These are phyloP conservation scores for Closterium sp. DNA, from an alignment of 139 green algal species.

Conservation along the genomic window DNA sequence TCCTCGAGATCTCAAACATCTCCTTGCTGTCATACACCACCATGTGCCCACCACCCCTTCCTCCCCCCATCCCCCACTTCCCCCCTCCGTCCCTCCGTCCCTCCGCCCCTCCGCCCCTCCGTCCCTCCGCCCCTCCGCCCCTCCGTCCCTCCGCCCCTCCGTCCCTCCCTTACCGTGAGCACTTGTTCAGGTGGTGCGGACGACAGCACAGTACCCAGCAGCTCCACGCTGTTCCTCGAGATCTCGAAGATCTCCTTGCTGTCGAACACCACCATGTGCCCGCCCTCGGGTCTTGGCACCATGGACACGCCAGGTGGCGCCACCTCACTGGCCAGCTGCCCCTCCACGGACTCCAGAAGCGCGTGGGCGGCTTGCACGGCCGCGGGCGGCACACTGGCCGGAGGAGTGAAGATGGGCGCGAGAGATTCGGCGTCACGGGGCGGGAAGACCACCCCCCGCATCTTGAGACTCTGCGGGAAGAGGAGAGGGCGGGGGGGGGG, in stretches of 20 bases:
- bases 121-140: too few relatives aligned
- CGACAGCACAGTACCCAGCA: slow-evolving; percentile 35
- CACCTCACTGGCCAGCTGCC: slow-evolving; percentile 8
- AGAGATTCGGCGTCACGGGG: slow-evolving; percentile 31
- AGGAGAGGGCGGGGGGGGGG: background rate
- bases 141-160: too few relatives aligned
- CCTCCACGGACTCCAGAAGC: background rate
- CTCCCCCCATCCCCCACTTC: too few relatives aligned
- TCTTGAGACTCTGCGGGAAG: slow-evolving; percentile 12
- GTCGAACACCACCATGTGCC: background rate
- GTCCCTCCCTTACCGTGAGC: background rate
- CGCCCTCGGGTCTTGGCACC: background rate
- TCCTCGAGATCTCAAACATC: too few relatives aligned
- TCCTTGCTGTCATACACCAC: too few relatives aligned
- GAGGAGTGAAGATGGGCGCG: slow-evolving; percentile 44
- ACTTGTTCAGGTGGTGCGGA: slow-evolving; percentile 9
- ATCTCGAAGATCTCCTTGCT: slow-evolving; percentile 27
- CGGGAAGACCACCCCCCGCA: slow-evolving; percentile 16
- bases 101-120: too few relatives aligned
- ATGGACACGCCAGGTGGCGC: background rate
- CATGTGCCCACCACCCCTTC: too few relatives aligned
- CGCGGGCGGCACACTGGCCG: slow-evolving; percentile 11
- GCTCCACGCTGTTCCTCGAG: slow-evolving; percentile 27
- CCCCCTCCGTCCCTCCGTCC: too few relatives aligned
- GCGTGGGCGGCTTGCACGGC: background rate